Base-by-base conservation (phyloP, 306 rosid genomes). In the Glycyrrhiza uralensis region DNA sequence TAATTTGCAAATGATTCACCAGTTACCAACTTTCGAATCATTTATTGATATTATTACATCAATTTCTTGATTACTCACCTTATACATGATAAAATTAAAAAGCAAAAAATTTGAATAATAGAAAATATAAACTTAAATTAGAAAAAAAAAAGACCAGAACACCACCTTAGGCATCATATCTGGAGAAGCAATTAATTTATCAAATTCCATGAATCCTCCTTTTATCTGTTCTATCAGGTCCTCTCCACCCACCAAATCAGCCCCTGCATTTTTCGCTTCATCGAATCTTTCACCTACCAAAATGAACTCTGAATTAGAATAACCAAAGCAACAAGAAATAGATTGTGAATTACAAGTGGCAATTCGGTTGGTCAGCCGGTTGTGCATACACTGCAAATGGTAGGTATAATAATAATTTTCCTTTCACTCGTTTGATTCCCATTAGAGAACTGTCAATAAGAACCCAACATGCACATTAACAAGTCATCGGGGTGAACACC, bases 91-190 rank as follows among this genome's bases (percentile, higher is more conserved):
- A 23, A 32, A 29, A 72, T 33, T 66, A 39, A 18, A 68, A n/a
- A 5, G 2, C 38, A 6, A 10, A 20, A 45, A 18, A 22, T 20
- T 22, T 35, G 11, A 58, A 20, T 29, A 19, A 18, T 8, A 73
- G 54, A 55, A 62, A 20, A 65, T 18, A 11, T 4, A 59, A 54
- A 22, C 60, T 55, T 22, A 66, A 35, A 76, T 26, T 47, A 71
- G 45, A 65, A 82, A 62, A 47, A 63, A 41, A 77, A 76, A 63
- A 72, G 41, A 74, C 44, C 65, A 60, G 77, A 83, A 79, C 60
- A 76, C 75, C 85, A 91, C 98, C 98, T 94, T 94, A 15, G 98
- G 96, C 98, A 94, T 94, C 98, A 94, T 91, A 81, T 95, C 99
- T 35, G 99, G 99, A 32, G 99, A 95, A 79, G 99, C 97, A 82